Evolutionary conservation across 805 yeast species (phyloP).

Genomic region (Pichia cabralensis): DNA sequence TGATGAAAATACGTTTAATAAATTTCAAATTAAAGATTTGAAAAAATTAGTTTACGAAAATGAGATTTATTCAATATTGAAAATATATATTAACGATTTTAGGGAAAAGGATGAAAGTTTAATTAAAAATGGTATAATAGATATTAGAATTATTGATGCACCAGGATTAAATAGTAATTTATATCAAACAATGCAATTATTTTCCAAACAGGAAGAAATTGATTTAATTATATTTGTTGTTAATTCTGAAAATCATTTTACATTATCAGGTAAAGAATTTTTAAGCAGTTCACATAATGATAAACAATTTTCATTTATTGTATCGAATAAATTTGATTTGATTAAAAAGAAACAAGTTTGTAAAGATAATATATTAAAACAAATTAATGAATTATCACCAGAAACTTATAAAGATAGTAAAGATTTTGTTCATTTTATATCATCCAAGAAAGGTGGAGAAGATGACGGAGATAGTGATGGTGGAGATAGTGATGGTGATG

Average conservation of each 20-base stretch:
- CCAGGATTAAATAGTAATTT: conserved; percentile 95
- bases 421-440: conserved; percentile 92
- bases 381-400: conserved; percentile 77
- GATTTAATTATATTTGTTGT: conserved; percentile 95
- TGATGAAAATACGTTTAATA: conserved; percentile 59
- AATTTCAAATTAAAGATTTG: conserved; percentile 43
- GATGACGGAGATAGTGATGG: conserved; percentile 19
- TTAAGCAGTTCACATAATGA: conserved; percentile 85
- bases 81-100: conserved; percentile 73
- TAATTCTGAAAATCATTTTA: conserved; percentile 91
- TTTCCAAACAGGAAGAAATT: conserved; percentile 93
- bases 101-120: conserved; percentile 61
- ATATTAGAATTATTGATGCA: conserved; percentile 88
- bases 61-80: conserved; percentile 61
- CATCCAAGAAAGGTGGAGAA: conserved; percentile 36
- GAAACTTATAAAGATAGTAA: conserved; percentile 79
- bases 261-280: conserved; percentile 89
- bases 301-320: conserved; percentile 85
- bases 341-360: conserved; percentile 78
- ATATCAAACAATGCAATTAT: conserved; percentile 88
- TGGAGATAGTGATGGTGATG: conserved; percentile 16
- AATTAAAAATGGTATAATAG: conserved; percentile 82
- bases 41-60: conserved; percentile 64
- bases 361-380: conserved; percentile 65
- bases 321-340: conserved; percentile 84